phyloP scores from a whole-genome alignment of 2,329 filamentous ascomycete genomes.

The Apiospora marii region DNA sequence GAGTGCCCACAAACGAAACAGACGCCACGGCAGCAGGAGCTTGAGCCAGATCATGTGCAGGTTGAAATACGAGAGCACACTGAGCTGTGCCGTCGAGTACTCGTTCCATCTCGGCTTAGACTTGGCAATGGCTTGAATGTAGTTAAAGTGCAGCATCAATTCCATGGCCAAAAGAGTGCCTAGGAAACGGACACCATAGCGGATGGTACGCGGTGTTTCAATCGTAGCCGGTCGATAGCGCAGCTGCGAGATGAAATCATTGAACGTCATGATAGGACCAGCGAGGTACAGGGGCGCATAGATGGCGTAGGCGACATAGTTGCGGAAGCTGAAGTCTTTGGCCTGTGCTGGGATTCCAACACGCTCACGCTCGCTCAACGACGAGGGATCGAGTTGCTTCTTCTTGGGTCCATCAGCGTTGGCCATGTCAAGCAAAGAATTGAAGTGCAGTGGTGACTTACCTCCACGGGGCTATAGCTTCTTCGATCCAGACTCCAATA shows the following conservation, averaged over 20 bases:
- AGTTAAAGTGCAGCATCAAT: constrained; percentile 88
- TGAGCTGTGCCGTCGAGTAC: constrained; percentile 88
- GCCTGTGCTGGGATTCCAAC: constrained; percentile 76
- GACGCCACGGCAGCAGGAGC: constrained; percentile 94
- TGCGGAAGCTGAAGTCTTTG: constrained; percentile 79
- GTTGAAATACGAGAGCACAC: constrained; percentile 93
- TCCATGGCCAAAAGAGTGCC: constrained; percentile 89
- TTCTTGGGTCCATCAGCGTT: constrained; percentile 82
- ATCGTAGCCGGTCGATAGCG: constrained; percentile 78
- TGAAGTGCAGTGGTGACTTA: constrained; percentile 54
- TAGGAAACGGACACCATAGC: constrained; percentile 85
- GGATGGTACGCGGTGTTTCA: constrained; percentile 72
- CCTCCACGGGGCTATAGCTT: constrained; percentile 77
- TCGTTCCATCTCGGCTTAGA: constrained; percentile 78
- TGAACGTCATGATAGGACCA: constrained; percentile 95
- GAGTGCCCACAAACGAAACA: constrained; percentile 96
- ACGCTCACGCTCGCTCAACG: constrained; percentile 88
- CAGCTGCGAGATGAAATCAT: constrained; percentile 92
- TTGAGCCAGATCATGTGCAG: constrained; percentile 98
- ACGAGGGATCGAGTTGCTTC: constrained; percentile 90
- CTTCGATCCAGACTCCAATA: constrained; percentile 84
- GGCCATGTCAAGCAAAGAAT: neutral
- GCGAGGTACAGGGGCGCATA: constrained; percentile 94
- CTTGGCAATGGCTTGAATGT: constrained; percentile 91
- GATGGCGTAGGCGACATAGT: constrained; percentile 87